Percentiles rank a stretch among this genome's conserved stretches.
These are phyloP conservation scores for Tilletiaria anomala DNA, from an alignment of 1,284 basidiomycete species.

Conservation along the genomic window DNA sequence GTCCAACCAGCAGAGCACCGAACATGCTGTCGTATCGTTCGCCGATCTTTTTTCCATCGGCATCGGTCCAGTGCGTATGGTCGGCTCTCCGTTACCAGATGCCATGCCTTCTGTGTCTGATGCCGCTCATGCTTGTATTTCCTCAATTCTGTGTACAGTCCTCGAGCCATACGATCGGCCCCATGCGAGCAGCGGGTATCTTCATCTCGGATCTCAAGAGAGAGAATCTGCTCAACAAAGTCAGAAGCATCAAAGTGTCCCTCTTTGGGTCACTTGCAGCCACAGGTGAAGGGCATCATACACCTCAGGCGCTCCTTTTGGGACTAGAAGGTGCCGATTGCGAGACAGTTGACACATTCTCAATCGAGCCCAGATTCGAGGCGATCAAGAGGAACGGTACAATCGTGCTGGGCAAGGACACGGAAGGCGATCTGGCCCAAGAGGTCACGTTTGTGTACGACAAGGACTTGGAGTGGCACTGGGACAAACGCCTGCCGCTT, in stretches of 20 bases:
- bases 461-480: slow-evolving; percentile 78
- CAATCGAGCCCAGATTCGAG: slow-evolving; percentile 53
- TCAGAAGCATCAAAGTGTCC: slow-evolving; percentile 64
- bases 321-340: slow-evolving; percentile 60
- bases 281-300: slow-evolving; percentile 79
- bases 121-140: neutral
- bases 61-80: slow-evolving; percentile 38
- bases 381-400: slow-evolving; percentile 54
- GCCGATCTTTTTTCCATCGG: slow-evolving; percentile 84
- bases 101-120: neutral
- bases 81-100: neutral
- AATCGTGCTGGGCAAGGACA: slow-evolving; percentile 52
- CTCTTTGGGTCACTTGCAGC: slow-evolving; percentile 52
- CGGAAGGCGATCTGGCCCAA: slow-evolving; percentile 5
- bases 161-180: slow-evolving; percentile 53
- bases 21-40: neutral
- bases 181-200: slow-evolving; percentile 80
- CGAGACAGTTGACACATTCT: slow-evolving; percentile 67
- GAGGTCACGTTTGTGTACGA: slow-evolving; percentile 67
- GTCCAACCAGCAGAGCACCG: too few species aligned
- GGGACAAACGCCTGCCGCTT: slow-evolving; percentile 47
- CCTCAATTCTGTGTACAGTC: slow-evolving; percentile 11
- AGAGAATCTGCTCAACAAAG: slow-evolving; percentile 57
- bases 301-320: slow-evolving; percentile 78
- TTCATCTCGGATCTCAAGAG: slow-evolving; percentile 58